Conservation (phyloP, 2,329 filamentous ascomycete species). For the Ascochyta rabiei region DNA sequence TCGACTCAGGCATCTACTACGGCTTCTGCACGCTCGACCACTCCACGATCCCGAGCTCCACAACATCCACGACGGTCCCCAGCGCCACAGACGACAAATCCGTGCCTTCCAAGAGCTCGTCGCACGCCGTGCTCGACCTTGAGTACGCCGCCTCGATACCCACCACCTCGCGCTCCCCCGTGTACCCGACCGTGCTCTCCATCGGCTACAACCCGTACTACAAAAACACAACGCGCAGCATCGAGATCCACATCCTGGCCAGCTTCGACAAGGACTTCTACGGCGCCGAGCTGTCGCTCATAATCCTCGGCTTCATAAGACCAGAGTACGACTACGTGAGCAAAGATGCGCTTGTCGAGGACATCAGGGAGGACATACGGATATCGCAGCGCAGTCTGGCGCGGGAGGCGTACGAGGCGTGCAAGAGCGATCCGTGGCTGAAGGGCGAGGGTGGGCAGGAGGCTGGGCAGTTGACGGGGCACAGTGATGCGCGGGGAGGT, state of each 20-base stretch:
- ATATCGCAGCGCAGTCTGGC: constrained; percentile 77
- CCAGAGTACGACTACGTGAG: constrained; percentile 88
- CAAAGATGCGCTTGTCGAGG: constrained; percentile 80
- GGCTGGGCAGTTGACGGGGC: constrained; percentile 16
- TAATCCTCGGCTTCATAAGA: constrained; percentile 86
- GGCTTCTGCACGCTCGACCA: constrained; percentile 81
- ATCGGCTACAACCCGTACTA: constrained; percentile 95
- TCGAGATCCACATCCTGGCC: constrained; percentile 89
- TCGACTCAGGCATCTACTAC: constrained; percentile 87
- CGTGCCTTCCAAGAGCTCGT: constrained; percentile 27
- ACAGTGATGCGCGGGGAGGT: constrained; percentile 19
- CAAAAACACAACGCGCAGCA: constrained; percentile 83
- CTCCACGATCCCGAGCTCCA: constrained; percentile 24
- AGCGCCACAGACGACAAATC: constrained; percentile 25
- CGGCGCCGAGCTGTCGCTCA: constrained; percentile 75
- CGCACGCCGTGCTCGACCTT: constrained; percentile 37
- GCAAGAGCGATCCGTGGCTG: constrained; percentile 56
- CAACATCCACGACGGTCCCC: constrained; percentile 42
- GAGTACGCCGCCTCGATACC: constrained; percentile 27
- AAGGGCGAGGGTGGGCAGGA: constrained; percentile 20
- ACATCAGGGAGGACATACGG: constrained; percentile 88
- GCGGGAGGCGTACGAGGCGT: constrained; percentile 64
- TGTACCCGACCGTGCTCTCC: constrained; percentile 42
- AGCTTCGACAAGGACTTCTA: constrained; percentile 84
- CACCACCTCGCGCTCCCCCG: not conserved